phyloP scores from a whole-genome alignment of 2,329 filamentous ascomycete species.

The Trichoderma simmonsii region DNA sequence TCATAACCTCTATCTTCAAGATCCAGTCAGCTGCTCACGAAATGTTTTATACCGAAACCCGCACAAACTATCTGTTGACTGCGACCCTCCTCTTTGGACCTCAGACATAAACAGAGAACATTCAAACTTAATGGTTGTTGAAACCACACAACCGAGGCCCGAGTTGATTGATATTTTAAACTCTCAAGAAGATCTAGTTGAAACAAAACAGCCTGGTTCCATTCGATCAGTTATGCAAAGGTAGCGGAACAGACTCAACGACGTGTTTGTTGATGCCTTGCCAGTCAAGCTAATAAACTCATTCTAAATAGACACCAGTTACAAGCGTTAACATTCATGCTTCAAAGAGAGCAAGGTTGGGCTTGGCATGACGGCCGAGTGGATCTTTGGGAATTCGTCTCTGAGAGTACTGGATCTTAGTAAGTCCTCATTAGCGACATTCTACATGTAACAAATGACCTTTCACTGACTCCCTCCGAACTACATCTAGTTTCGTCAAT shows the following conservation, averaged over 20 bases:
- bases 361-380: constrained; percentile 23
- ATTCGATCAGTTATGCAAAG: neutral
- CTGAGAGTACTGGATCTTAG: constrained; percentile 17
- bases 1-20: constrained; percentile 2
- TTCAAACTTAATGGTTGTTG: neutral
- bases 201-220: neutral
- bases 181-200: neutral
- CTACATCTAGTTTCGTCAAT: constrained; percentile 33
- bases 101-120: neutral
- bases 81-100: neutral
- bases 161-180: neutral
- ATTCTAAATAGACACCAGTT: constrained; percentile 38
- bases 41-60: constrained; percentile 4
- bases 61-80: neutral
- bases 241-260: neutral
- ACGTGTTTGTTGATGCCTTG: neutral
- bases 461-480: neutral
- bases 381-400: constrained; percentile 36
- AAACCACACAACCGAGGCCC: neutral
- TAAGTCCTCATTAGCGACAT: neutral
- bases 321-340: constrained; percentile 44
- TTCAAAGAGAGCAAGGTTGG: constrained; percentile 38
- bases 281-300: neutral
- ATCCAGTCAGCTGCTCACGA: neutral
- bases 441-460: neutral